Evolutionary conservation across 305 asterid species (phyloP).

Genomic region (Solanum chacoense): DNA sequence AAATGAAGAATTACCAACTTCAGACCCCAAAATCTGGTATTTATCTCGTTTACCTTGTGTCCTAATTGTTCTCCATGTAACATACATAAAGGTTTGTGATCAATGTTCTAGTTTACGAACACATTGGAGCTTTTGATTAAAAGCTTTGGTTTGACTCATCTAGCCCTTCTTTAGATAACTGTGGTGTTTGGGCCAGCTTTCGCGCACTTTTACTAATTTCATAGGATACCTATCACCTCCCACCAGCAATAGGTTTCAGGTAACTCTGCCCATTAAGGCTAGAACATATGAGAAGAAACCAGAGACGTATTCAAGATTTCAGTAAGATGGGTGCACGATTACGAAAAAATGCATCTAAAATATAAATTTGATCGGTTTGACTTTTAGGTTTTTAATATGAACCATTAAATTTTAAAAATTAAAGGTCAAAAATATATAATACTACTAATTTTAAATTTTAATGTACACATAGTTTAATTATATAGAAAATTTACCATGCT

Average conservation of each 20-base stretch:
- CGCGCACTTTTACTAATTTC: background rate
- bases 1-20: background rate
- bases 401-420: no score
- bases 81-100: background rate
- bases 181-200: background rate
- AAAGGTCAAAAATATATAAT: no score
- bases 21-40: background rate
- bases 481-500: no score
- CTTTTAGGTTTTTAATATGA: no score
- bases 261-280: background rate
- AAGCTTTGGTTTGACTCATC: background rate
- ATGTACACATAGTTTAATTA: no score
- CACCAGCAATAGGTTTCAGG: background rate
- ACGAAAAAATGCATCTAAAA: no score
- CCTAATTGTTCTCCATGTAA: background rate
- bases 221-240: background rate
- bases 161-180: background rate
- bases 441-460: no score
- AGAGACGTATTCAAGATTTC: no score
- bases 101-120: background rate
- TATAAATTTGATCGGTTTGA: no score
- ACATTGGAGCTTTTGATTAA: background rate
- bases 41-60: no score
- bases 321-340: no score
- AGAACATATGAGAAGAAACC: background rate